Base-by-base conservation (phyloP, 1,284 basidiomycete genomes). In the Dichomitus squalens region DNA sequence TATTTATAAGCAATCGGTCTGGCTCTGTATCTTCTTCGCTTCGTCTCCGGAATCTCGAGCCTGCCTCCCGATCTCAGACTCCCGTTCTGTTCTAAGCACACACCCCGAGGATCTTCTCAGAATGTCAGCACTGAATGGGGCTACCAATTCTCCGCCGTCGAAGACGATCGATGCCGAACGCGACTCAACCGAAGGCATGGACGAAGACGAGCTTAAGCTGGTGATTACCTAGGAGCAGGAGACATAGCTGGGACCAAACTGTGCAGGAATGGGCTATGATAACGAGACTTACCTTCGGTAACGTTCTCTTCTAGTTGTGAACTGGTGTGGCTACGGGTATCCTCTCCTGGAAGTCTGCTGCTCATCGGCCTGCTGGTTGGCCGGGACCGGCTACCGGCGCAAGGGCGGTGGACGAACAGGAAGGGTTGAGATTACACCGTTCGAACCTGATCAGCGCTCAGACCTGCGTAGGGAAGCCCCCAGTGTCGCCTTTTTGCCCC, bases 391-490 rank as follows among this genome's bases (percentile, higher is more conserved):
- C 60, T 59, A 63, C 66, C 64, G 67, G 71, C 52, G 52, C 56
- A 57, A 58, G 59, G 51, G 53, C 50, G 52, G 64, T 48, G 49
- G 61, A 63, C 35, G 56, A 54, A 58, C 60, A 65, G 66, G 75
- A 73, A 75, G 82, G 88, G 76, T 93, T 94, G 92, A 94, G 92
- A 94, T 89, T 62, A 93, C 84, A 94, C 92, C 92, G 92, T 87
- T 85, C 76, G 90, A 92, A 93, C 92, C 90, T 93, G 92, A 91
- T 83, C 89, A 92, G 91, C 83, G 88, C 85, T 91, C 84, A 93
- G 81, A 92, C 90, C 90, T 92, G 92, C 92, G 91, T 90, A 93
- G 91, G 91, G 91, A 92, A 92, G 88, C 87, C 88, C 81, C 79
- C 83, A 80, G 80, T 83, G 83, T 88, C 81, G 76, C 82, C 78